These are phyloP conservation scores for Hymenoscyphus fraxineus DNA, from an alignment of 2,329 filamentous ascomycete genomes.

Conservation along the genomic window DNA sequence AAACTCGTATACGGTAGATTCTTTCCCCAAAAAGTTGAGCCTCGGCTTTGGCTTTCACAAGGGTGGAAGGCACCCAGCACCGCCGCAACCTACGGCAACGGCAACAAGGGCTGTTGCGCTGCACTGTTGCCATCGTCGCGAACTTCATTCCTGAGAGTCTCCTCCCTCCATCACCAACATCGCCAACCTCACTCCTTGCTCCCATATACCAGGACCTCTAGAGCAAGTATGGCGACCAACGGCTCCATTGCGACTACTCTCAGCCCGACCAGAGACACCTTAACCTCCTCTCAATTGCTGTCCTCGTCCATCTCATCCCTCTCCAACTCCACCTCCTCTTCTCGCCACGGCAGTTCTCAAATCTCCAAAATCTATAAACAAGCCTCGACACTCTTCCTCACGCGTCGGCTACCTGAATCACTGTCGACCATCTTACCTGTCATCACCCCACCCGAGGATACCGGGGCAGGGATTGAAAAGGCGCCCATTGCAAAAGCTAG, in stretches of 20 bases:
- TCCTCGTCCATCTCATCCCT: constrained; percentile 69
- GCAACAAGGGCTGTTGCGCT: neutral
- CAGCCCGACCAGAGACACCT: constrained; percentile 38
- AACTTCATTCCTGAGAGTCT: constrained; percentile 20
- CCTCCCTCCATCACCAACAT: constrained; percentile 4
- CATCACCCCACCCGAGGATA: constrained; percentile 54
- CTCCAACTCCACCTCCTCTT: constrained; percentile 56
- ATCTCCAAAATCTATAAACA: constrained; percentile 93
- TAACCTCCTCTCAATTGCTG: constrained; percentile 54
- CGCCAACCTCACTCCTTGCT: neutral
- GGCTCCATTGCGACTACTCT: constrained; percentile 30
- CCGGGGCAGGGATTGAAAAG: constrained; percentile 40
- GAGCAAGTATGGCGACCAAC: constrained; percentile 28
- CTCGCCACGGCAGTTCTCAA: constrained; percentile 57
- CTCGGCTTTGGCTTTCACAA: neutral
- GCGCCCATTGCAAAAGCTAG: constrained; percentile 74
- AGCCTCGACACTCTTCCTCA: constrained; percentile 89
- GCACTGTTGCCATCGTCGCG: constrained; percentile 12
- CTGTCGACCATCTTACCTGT: constrained; percentile 80
- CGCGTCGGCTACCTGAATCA: constrained; percentile 86
- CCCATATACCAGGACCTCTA: constrained; percentile 8
- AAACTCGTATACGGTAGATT: neutral
- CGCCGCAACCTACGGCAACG: neutral
- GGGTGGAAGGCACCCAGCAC: neutral
- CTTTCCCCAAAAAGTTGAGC: neutral